Evolutionary conservation across 805 yeast species (phyloP), one percentile per base, ranked within the genome.

Genomic region (Komagataella populi): DNA sequence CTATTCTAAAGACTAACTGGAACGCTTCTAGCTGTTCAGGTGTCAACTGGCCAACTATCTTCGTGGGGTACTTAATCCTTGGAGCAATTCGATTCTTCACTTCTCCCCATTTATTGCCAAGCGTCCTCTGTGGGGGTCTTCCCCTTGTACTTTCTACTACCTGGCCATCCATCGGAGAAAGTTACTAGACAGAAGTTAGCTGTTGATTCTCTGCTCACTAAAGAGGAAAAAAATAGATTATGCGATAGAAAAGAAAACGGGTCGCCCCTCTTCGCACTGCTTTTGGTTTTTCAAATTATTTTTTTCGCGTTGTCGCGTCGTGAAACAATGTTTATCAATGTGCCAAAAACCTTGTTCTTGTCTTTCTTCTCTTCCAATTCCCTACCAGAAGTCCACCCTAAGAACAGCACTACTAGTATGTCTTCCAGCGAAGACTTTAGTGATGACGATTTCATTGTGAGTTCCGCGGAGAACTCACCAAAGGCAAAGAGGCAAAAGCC

Each of bases 1-100:
- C 87, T 44, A 91, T 81, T 50, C 98, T 70, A 55, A 81, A 78
- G 56, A 78, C 70, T 30, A 80, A 73, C 61, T 81, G 80, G 73
- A 88, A 80, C 0, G 86, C 80, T 45, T 83, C 87, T 14, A 83
- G 68, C 62, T 93, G 98, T 63, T 93, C 99, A 6, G 76, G 75
- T 0, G 90, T 82, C 49, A 81, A 58, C 1, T 71, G 61, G 8
- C 49, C 50, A 30, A 45, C 46, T 12, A 51, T 45, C 4, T 23
- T 24, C 23, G 53, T 22, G 12, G 53, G 53, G 16, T 45, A 24
- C 20, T 17, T 24, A 14, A 23, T 44, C 48, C 44, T 20, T 20
- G 50, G 48, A 10, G 22, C 14, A 3, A 30, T 17, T 18, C 46
- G 30, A 20, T 24, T 30, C 46, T 22, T 36, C 18, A 30, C n/a